Evolutionary conservation across 768 basidiomycete species (phyloP), one percentile per base, ranked within the genome.

Genomic region (Nidula microcarpa): DNA sequence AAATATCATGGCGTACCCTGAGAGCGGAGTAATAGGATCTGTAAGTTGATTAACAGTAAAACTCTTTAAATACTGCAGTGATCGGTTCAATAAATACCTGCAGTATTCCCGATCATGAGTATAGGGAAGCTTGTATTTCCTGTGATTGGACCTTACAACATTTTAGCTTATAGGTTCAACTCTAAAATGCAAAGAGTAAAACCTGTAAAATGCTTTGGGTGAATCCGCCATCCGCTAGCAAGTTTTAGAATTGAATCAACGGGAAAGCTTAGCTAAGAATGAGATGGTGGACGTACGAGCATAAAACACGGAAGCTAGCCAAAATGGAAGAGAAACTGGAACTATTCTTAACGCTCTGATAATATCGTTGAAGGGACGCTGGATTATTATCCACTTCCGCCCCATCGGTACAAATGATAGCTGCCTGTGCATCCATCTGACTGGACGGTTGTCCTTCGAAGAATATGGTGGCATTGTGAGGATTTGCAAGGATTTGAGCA

Each of bases 61-160:
- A 3, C 10, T 14, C 18, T 10, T 30, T 14, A 10, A 23, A n/a
- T 14, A 23, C 11, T n/a, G 23, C 13, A 2, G 5, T 34, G 10
- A 11, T 1, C 6, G 37, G 32, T 44, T 0, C 14, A 44, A 33
- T 8, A 43, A 61, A 13, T 47, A 72, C 71, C 73, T 37, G 68
- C 70, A 8, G 73, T 74, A 53, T 76, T 76, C 0, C 74, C 74
- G 37, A 76, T 65, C 17, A 75, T 44, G 0, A 76, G 61, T 8
- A 76, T 57, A 1, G 75, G 75, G 54, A 66, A 60, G 52, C 73
- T 74, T 10, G 74, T 75, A 45, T 72, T 73, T 9, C 56, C 70
- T 11, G 55, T 52, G 50, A 75, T 68, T 7, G 72, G 70, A 36
- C 73, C 73, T 68, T 53, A 43, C 45, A 23, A 23, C 23, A 23